Base-by-base conservation (phyloP, 306 rosid species). In the Rosa multiflora region DNA sequence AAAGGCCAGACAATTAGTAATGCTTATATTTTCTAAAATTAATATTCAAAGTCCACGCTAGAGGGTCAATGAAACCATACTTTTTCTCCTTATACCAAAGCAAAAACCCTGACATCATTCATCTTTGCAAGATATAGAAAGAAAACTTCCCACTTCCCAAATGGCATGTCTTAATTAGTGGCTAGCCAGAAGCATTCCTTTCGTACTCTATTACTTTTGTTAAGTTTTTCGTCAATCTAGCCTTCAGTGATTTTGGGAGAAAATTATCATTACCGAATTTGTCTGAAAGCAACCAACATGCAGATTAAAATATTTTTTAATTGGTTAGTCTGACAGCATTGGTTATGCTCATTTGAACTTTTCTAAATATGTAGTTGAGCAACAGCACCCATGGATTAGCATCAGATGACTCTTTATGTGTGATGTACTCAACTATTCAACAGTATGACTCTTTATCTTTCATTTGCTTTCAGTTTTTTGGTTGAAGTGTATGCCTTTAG, bases 1-100 rank as follows among this genome's bases (percentile, higher is more conserved):
- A 68, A 37, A 73, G 47, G 44, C 48, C 49, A 39, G 67, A 52
- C 9, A 21, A 73, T 55, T 20, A 37, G 5, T 52, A 32, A 40
- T 55, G 66, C 49, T 51, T 39, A 35, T 73, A 67, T 67, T 15
- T n/a, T 59, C 68, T 62, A 1, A 67, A 26, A 17, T 18, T 68
- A 35, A 21, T 69, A n/a, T 43, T 52, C 73, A 69, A n/a, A 68
- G 72, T 40, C 68, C 72, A 68, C 20, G 51, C 32, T 39, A 39
- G 48, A 68, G 73, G 52, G 51, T 39, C 26, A 68, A 37, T 17
- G 4, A 39, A 68, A 42, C 49, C 73, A 68, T n/a, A 20, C 23
- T 10, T 68, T 20, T 42, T 42, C 51, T 68, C 70, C 44, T 5
- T 37, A n/a, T 42, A 12, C 49, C 73, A 69, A 37, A 43, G 4